Percentiles rank a stretch among this genome's conserved stretches.
Conservation (phyloP, 345 rosid genomes). For the Rhodomyrtus tomentosa region DNA sequence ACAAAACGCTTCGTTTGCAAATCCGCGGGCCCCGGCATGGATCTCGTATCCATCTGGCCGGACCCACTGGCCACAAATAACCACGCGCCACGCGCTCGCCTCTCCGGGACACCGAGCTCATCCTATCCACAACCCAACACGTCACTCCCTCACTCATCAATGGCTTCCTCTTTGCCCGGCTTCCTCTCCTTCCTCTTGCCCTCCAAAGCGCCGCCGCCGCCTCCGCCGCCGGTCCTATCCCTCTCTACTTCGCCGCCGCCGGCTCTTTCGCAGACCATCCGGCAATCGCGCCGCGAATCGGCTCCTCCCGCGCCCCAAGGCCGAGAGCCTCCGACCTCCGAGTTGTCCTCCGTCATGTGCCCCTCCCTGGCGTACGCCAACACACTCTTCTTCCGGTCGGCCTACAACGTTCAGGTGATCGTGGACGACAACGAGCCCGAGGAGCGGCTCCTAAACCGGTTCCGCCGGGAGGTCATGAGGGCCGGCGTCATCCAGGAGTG, state of each 20-base stretch:
- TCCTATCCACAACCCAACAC: not conserved
- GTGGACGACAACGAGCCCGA: constrained; percentile 71
- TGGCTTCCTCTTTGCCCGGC: constrained; percentile 61
- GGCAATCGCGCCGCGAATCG: constrained; percentile 14
- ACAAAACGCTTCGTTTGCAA: not conserved
- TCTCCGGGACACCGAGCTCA: not conserved
- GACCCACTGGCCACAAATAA: not conserved
- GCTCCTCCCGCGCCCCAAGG: constrained; percentile 14
- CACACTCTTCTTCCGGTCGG: constrained; percentile 54
- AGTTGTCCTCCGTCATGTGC: constrained; percentile 48
- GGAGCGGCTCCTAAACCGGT: constrained; percentile 37
- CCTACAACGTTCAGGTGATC: constrained; percentile 59
- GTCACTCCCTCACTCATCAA: not conserved
- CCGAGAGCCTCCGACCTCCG: constrained; percentile 7
- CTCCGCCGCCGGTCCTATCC: not conserved
- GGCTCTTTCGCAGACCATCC: constrained; percentile 7
- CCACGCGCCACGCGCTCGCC: too few relatives aligned
- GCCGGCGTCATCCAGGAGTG: constrained; percentile 19
- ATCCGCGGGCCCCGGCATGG: not conserved
- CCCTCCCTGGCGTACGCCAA: constrained; percentile 65
- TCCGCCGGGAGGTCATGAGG: constrained; percentile 21
- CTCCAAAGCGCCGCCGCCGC: constrained; percentile 10
- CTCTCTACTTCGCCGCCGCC: constrained; percentile 5
- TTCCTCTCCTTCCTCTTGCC: constrained; percentile 60
- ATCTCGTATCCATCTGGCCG: not conserved